A percentile compares a stretch with the other conserved stretches of the same genome.
phyloP scores from a whole-genome alignment of 768 basidiomycete genomes.

The Boletus tomentosulus region DNA sequence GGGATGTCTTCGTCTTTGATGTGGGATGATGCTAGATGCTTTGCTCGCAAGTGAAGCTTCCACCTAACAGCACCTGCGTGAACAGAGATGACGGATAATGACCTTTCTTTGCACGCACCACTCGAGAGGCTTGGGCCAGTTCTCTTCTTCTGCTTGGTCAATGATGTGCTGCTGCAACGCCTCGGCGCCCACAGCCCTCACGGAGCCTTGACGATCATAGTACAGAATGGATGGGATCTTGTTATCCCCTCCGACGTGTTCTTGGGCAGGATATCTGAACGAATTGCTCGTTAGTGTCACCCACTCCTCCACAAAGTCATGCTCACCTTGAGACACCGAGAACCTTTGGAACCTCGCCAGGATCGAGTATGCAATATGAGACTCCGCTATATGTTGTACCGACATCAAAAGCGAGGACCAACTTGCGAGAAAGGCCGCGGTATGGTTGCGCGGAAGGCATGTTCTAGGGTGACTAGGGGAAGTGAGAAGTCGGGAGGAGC shows the following conservation, averaged over 20 bases:
- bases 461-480: no score
- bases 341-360: conserved; percentile 29
- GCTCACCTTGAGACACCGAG: neutral
- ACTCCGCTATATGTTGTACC: neutral
- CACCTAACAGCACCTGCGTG: conserved; percentile 17
- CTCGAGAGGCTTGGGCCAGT: conserved; percentile 34
- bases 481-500: no score
- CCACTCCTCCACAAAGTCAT: neutral
- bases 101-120: conserved; percentile 25
- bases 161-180: conserved; percentile 33
- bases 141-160: conserved; percentile 12
- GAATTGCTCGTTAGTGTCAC: neutral
- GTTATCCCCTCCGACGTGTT: conserved; percentile 39
- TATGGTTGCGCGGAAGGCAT: neutral
- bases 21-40: neutral
- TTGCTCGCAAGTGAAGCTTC: conserved; percentile 35
- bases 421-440: neutral
- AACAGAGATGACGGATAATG: neutral
- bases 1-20: neutral
- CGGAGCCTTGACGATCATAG: conserved; percentile 38
- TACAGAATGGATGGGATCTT: conserved; percentile 23
- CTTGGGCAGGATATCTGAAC: conserved; percentile 43
- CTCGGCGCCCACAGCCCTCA: conserved; percentile 44
- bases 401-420: neutral
- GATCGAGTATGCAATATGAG: neutral